These are phyloP conservation scores for Mortierella alpina DNA, from an alignment of 192 early-diverging fungal species.

Conservation along the genomic window DNA sequence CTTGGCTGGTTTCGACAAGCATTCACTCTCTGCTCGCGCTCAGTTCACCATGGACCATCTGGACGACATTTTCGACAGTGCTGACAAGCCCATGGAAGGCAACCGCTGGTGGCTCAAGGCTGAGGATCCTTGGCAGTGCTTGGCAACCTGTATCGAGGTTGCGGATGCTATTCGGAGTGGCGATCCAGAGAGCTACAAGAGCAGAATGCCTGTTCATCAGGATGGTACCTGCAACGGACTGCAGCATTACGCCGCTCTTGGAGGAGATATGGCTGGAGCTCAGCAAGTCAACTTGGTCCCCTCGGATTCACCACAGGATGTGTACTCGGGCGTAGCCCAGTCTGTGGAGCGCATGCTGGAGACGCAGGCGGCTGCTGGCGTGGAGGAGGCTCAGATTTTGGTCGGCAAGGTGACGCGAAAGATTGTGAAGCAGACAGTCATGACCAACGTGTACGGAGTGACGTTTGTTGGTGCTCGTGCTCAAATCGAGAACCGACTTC, in stretches of 20 bases:
- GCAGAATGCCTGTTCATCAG: slow-evolving; percentile 90
- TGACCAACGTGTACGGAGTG: slow-evolving; percentile 99
- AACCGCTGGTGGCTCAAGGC: slow-evolving; percentile 89
- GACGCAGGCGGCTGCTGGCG: slow-evolving; percentile 71
- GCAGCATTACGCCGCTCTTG: slow-evolving; percentile 98
- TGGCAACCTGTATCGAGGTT: slow-evolving; percentile 91
- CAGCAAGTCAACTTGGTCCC: slow-evolving; percentile 89
- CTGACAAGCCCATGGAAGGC: slow-evolving; percentile 82
- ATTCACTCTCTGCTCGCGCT: slow-evolving; percentile 86
- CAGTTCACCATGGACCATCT: slow-evolving; percentile 79
- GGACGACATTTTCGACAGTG: slow-evolving; percentile 86
- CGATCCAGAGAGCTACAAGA: slow-evolving; percentile 77
- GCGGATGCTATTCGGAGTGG: slow-evolving; percentile 76
- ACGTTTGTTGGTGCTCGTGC: slow-evolving; percentile 92
- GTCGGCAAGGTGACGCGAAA: slow-evolving; percentile 84
- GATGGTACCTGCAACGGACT: slow-evolving; percentile 98
- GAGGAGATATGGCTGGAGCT: slow-evolving; percentile 90
- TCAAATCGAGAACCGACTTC: slow-evolving; percentile 88
- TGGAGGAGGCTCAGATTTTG: slow-evolving; percentile 72
- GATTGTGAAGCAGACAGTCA: slow-evolving; percentile 98
- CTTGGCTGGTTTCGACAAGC: slow-evolving; percentile 92
- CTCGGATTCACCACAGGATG: slow-evolving; percentile 88
- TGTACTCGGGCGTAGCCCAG: slow-evolving; percentile 91
- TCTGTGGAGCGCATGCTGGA: slow-evolving; percentile 77
- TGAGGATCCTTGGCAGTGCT: slow-evolving; percentile 94